Evolutionary conservation across 108 stramenopile genomes (phyloP).

Genomic region (Stephanodiscus minutulus): DNA sequence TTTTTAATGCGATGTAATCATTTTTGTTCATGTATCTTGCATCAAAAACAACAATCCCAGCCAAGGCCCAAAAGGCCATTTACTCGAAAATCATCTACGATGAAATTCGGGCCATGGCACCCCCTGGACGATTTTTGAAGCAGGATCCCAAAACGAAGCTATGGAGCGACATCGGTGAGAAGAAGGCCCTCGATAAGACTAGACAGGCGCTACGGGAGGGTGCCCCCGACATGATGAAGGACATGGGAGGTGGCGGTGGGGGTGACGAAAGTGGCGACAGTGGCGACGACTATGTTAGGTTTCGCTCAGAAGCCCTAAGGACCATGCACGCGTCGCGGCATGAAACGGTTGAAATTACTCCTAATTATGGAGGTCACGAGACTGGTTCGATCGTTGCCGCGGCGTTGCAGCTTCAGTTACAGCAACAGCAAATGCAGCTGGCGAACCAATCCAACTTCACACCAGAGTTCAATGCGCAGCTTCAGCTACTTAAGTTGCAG

Average conservation of each 20-base stretch:
- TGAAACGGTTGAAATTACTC: not conserved
- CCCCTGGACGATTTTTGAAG: slow-evolving; percentile 86
- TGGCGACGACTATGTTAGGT: slow-evolving; percentile 2
- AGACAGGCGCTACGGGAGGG: slow-evolving; percentile 87
- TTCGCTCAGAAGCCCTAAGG: not conserved
- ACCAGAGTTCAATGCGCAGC: slow-evolving; percentile 14
- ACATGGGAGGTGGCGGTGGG: slow-evolving; percentile 17
- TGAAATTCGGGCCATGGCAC: slow-evolving; percentile 66
- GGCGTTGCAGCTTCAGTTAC: slow-evolving; percentile 10
- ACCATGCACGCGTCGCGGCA: not conserved
- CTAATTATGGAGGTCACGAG: slow-evolving; percentile 11
- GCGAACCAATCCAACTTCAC: slow-evolving; percentile 8
- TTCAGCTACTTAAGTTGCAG: slow-evolving; percentile 15
- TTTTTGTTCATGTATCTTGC: slow-evolving; percentile 2
- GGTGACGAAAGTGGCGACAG: not conserved
- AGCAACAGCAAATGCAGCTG: slow-evolving; percentile 26
- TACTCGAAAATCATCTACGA: slow-evolving; percentile 78
- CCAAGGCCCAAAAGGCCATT: slow-evolving; percentile 77
- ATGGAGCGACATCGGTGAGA: slow-evolving; percentile 89
- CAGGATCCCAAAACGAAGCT: slow-evolving; percentile 78
- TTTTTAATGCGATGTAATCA: not conserved
- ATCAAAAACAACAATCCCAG: slow-evolving; percentile 6
- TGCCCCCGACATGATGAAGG: slow-evolving; percentile 76
- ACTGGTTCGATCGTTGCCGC: slow-evolving; percentile 15
- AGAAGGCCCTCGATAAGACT: slow-evolving; percentile 88